Evolutionary conservation across 345 rosid genomes (phyloP).

Genomic region (Heritiera fomes): DNA sequence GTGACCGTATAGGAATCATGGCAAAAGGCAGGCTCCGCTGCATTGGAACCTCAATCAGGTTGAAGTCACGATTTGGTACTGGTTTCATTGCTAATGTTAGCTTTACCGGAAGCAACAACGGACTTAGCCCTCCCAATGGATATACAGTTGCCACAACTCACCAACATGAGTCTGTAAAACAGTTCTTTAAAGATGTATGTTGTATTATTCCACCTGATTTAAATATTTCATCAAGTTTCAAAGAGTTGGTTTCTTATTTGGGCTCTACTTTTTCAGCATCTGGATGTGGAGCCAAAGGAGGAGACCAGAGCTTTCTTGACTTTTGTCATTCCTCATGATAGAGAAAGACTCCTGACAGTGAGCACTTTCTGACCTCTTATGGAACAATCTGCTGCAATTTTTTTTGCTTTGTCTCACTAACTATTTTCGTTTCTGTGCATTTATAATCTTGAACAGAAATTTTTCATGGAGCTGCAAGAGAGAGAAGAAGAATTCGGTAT

Average conservation of each 20-base stretch:
- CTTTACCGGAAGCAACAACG: slow-evolving; percentile 51
- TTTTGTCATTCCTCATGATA: slow-evolving; percentile 78
- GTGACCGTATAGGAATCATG: slow-evolving; percentile 94
- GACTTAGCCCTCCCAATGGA: slow-evolving; percentile 39
- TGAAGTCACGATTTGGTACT: slow-evolving; percentile 86
- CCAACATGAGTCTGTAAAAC: slow-evolving; percentile 55
- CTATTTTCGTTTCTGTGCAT: slow-evolving; percentile 11
- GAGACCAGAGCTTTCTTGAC: slow-evolving; percentile 75
- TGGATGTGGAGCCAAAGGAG: slow-evolving; percentile 63
- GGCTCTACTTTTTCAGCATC: slow-evolving; percentile 46
- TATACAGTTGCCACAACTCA: slow-evolving; percentile 33
- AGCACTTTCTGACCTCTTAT: slow-evolving; percentile 23
- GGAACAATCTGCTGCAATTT: not conserved
- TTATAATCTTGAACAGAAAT: slow-evolving; percentile 38
- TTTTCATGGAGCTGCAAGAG: slow-evolving; percentile 72
- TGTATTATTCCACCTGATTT: slow-evolving; percentile 1
- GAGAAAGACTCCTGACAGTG: slow-evolving; percentile 68
- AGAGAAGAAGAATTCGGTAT: slow-evolving; percentile 65
- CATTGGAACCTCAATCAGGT: slow-evolving; percentile 82
- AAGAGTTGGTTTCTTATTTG: slow-evolving; percentile 20
- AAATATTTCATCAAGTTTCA: not conserved
- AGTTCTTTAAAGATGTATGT: slow-evolving; percentile 75
- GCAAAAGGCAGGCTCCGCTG: slow-evolving; percentile 94
- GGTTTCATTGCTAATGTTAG: slow-evolving; percentile 82
- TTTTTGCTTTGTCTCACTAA: not conserved